phyloP scores from a whole-genome alignment of 176 grass and related monocot species.

The Rhynchospora breviuscula region DNA sequence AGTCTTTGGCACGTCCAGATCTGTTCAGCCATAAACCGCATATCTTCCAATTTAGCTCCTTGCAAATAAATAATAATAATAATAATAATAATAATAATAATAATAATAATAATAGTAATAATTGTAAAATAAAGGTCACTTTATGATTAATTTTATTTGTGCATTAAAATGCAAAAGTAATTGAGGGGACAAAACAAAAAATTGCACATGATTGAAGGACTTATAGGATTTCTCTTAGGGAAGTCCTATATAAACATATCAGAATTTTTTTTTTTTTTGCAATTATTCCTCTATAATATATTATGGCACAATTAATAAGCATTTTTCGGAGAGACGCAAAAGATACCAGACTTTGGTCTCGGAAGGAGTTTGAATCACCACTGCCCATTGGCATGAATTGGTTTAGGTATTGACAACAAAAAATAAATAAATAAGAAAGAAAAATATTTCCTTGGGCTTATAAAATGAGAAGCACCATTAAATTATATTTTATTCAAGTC shows the following conservation, averaged over 20 bases:
- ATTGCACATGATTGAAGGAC: not conserved
- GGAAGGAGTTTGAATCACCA: not conserved
- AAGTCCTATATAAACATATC: not conserved
- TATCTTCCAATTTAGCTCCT: not conserved
- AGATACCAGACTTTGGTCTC: not conserved
- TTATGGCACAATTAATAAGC: not conserved
- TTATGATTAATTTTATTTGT: not conserved
- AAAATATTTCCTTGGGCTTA: not conserved
- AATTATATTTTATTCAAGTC: not conserved
- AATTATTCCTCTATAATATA: not conserved
- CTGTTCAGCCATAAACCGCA: not conserved
- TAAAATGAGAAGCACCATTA: not conserved
- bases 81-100: too few relatives aligned
- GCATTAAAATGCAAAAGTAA: not conserved
- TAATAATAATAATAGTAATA: too few relatives aligned
- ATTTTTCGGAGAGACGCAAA: not conserved
- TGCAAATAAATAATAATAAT: not conserved
- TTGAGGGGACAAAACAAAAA: not conserved
- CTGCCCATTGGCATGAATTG: not conserved
- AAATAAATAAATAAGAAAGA: not conserved
- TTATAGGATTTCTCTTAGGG: not conserved
- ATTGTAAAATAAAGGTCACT: not conserved
- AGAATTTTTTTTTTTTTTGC: not conserved
- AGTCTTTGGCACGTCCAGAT: conserved; percentile 24
- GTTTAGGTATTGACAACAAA: not conserved